phyloP scores from a whole-genome alignment of 108 stramenopile species.

The Cyclotella sp. region DNA sequence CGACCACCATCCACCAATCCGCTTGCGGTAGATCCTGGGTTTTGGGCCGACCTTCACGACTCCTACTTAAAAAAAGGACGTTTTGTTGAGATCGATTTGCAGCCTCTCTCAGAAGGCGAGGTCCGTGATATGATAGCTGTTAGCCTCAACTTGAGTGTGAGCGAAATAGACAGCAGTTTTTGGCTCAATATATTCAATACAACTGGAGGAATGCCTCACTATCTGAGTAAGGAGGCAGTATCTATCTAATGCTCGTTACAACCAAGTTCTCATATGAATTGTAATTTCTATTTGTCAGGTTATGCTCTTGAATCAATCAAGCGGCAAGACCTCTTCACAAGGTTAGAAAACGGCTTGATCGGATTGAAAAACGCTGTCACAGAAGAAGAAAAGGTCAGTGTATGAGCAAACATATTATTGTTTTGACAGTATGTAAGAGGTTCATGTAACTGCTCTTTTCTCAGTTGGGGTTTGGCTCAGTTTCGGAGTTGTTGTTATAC shows the following conservation, averaged over 20 bases:
- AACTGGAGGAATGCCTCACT: conserved; percentile 76
- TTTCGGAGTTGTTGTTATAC: conserved; percentile 63
- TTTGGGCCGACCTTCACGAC: conserved; percentile 58
- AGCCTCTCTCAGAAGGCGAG: conserved; percentile 55
- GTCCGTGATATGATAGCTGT: conserved; percentile 56
- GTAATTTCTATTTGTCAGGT: background rate
- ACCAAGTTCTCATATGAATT: background rate
- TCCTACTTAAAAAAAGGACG: conserved; percentile 20
- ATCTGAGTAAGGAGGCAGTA: conserved; percentile 33
- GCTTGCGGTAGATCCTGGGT: conserved; percentile 46
- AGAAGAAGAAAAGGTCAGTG: conserved; percentile 30
- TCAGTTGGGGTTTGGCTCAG: conserved; percentile 39
- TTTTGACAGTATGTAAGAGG: no score
- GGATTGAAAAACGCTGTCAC: conserved; percentile 35
- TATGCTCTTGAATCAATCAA: conserved; percentile 70
- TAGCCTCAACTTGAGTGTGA: conserved; percentile 40
- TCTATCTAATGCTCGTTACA: background rate
- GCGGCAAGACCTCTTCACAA: conserved; percentile 43
- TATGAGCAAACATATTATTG: no score
- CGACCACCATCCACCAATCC: conserved; percentile 33
- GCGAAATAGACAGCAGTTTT: conserved; percentile 56
- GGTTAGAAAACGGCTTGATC: conserved; percentile 48
- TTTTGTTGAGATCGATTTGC: conserved; percentile 56
- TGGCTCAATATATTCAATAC: conserved; percentile 50
- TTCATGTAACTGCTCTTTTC: background rate